Percentiles rank a stretch among this genome's conserved stretches.
Conservation (phyloP, 2,329 filamentous ascomycete species). For the Cladophialophora yegresii region DNA sequence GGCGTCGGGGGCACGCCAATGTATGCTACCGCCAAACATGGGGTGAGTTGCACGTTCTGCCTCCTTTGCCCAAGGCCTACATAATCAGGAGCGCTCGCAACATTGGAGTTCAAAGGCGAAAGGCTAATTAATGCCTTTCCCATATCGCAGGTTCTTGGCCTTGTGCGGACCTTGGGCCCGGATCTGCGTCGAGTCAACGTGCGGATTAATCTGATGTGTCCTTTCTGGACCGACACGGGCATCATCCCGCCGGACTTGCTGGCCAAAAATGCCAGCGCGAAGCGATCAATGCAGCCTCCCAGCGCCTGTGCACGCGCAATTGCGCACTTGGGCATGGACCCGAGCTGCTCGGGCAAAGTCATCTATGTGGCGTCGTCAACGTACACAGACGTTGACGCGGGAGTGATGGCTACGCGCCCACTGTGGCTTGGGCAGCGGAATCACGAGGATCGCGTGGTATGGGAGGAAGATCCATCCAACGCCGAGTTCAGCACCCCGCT, state of each 20-base stretch:
- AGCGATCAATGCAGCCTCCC: not conserved
- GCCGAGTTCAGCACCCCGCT: not conserved
- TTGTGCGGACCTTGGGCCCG: not conserved
- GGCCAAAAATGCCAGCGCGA: not conserved
- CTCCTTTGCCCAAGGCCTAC: not conserved
- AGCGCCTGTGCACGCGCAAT: not conserved
- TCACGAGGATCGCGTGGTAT: constrained; percentile 5
- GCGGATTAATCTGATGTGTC: not conserved
- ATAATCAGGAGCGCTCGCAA: not conserved
- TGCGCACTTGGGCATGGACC: not conserved
- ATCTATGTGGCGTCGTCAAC: not conserved
- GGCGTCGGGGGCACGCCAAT: not conserved
- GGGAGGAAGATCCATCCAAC: constrained; percentile 8
- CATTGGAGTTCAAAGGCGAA: no score
- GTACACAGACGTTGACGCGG: not conserved
- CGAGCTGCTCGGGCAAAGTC: not conserved
- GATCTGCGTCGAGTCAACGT: not conserved
- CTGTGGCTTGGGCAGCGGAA: constrained; percentile 4
- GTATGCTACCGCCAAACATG: not conserved
- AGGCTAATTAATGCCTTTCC: not conserved
- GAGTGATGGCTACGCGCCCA: not conserved
- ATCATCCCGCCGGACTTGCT: not conserved
- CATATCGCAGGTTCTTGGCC: not conserved
- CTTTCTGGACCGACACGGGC: not conserved
- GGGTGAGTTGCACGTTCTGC: not conserved